phyloP scores from a whole-genome alignment of 169 alveolate species.

The Plasmodium sp. region DNA sequence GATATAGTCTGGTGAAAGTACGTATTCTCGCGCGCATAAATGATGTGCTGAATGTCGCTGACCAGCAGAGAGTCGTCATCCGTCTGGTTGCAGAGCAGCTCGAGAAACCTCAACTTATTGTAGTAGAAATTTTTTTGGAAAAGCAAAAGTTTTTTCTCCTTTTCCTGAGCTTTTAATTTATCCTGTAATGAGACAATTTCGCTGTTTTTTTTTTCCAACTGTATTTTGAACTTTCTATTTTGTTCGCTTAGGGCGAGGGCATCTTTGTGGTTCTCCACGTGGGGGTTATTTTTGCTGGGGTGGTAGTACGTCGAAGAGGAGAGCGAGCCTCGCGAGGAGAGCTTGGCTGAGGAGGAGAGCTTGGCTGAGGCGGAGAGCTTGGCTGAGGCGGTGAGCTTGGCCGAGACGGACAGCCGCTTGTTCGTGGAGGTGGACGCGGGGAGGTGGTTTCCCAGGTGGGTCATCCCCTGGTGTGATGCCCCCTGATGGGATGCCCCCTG shows the following conservation, averaged over 20 bases:
- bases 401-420: slow-evolving; percentile 12
- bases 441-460: neutral
- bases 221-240: slow-evolving; percentile 32
- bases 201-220: slow-evolving; percentile 73
- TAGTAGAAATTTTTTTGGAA: slow-evolving; percentile 94
- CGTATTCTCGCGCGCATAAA: slow-evolving; percentile 70
- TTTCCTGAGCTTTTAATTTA: slow-evolving; percentile 82
- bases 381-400: slow-evolving; percentile 5
- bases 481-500: neutral
- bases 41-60: slow-evolving; percentile 53
- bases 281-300: slow-evolving; percentile 4
- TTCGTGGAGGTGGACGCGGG: neutral
- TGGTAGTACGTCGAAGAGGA: slow-evolving; percentile 4
- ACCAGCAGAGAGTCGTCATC: slow-evolving; percentile 52
- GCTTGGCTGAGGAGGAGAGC: neutral
- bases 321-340: slow-evolving; percentile 11
- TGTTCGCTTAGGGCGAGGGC: slow-evolving; percentile 22
- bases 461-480: neutral
- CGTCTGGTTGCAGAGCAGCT: slow-evolving; percentile 89
- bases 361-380: slow-evolving; percentile 19
- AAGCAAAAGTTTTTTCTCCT: slow-evolving; percentile 88
- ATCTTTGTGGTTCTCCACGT: slow-evolving; percentile 17
- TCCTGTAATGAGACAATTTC: slow-evolving; percentile 79
- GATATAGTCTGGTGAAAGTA: slow-evolving; percentile 61
- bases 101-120: slow-evolving; percentile 92